Evolutionary conservation across 2,329 filamentous ascomycete genomes (phyloP).

Genomic region (Colletotrichum australisinense): DNA sequence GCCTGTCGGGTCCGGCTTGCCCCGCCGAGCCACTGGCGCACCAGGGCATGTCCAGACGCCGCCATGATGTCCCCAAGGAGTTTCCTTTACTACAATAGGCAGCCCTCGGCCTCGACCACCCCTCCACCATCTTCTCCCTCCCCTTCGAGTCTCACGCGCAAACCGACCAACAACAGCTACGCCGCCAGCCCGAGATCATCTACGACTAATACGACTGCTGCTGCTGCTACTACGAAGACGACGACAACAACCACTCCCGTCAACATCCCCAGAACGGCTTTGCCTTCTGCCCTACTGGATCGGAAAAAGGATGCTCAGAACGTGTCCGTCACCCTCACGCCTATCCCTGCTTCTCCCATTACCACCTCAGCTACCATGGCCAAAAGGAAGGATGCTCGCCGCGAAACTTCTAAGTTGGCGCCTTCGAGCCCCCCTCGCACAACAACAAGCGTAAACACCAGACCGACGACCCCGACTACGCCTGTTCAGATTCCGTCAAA

Average conservation of each 20-base stretch:
- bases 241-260: not conserved
- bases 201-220: not conserved
- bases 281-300: constrained; percentile 33
- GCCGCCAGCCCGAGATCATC: constrained; percentile 3
- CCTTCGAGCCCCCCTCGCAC: constrained; percentile 37
- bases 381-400: constrained; percentile 37
- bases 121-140: constrained; percentile 5
- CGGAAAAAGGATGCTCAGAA: constrained; percentile 38
- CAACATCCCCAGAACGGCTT: constrained; percentile 31
- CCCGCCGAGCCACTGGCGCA: constrained; percentile 36
- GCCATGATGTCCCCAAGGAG: constrained; percentile 39
- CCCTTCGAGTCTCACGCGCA: constrained; percentile 16
- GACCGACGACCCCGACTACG: constrained; percentile 51
- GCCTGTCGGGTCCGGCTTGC: constrained; percentile 35
- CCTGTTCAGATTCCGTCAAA: constrained; percentile 67
- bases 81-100: constrained; percentile 39
- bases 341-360: constrained; percentile 32
- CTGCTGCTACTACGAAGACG: not conserved
- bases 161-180: constrained; percentile 22
- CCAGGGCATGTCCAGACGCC: constrained; percentile 35
- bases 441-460: constrained; percentile 36
- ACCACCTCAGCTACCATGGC: constrained; percentile 36
- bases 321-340: constrained; percentile 36
- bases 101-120: constrained; percentile 33
- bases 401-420: constrained; percentile 36